Conservation (phyloP, 2,329 filamentous ascomycete species). For the Fusarium sublunatum region DNA sequence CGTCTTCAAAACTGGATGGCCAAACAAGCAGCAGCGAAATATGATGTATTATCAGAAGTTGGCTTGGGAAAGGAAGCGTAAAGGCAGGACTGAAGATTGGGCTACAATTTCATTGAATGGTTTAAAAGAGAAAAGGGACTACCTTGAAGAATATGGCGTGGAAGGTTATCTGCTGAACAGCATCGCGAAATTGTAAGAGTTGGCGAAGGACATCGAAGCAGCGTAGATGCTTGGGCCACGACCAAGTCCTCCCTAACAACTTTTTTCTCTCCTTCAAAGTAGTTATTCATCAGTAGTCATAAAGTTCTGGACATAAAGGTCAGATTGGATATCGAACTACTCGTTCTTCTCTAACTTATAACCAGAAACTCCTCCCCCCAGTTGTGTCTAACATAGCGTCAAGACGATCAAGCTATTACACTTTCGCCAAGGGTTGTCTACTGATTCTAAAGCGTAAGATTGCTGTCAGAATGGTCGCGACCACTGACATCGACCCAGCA, state of each 20-base stretch:
- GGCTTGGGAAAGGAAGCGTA: too few relatives aligned
- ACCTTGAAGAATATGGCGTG: neutral
- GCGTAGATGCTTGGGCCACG: neutral
- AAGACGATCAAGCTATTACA: constrained; percentile 21
- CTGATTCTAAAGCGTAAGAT: constrained; percentile 25
- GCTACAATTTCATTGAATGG: neutral
- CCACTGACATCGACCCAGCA: constrained; percentile 54
- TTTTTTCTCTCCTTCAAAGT: too few relatives aligned
- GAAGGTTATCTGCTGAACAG: neutral
- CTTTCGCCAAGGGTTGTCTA: constrained; percentile 10
- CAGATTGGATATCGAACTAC: neutral
- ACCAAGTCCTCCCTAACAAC: too few relatives aligned
- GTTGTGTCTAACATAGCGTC: too few relatives aligned
- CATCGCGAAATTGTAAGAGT: neutral
- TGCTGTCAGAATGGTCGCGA: constrained; percentile 19
- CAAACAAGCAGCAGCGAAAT: too few relatives aligned
- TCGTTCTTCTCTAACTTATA: too few relatives aligned
- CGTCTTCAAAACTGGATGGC: too few relatives aligned
- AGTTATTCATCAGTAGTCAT: too few relatives aligned
- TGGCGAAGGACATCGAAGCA: neutral
- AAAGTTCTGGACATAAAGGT: too few relatives aligned
- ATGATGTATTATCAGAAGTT: too few relatives aligned
- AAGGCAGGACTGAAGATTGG: too few relatives aligned
- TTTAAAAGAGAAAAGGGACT: neutral
- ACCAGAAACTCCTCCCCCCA: too few relatives aligned